These are phyloP conservation scores for Marsdenia floribunda DNA, from an alignment of 257 asterid species.

Conservation along the genomic window DNA sequence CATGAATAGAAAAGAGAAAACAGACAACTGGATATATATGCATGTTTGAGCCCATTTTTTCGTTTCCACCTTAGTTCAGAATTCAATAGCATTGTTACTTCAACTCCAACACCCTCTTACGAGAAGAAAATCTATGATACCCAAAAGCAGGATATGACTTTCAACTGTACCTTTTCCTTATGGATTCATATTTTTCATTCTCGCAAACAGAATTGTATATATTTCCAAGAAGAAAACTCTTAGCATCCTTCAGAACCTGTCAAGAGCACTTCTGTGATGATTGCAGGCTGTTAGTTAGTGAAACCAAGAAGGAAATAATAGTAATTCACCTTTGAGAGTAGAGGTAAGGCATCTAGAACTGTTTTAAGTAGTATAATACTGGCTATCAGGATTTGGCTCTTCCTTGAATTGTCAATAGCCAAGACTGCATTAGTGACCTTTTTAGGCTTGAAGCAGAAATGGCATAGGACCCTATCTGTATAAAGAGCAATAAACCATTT, in stretches of 20 bases:
- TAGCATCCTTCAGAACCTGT: conserved; percentile 95
- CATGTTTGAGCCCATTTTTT: neutral
- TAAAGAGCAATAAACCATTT: conserved; percentile 19
- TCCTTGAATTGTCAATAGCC: conserved; percentile 63
- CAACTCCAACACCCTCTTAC: neutral
- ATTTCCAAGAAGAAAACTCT: conserved; percentile 74
- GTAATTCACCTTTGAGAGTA: conserved; percentile 71
- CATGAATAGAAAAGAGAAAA: neutral
- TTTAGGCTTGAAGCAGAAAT: conserved; percentile 96
- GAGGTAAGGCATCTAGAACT: conserved; percentile 86
- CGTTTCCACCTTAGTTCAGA: neutral
- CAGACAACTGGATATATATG: neutral
- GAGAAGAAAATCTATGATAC: conserved; percentile 6
- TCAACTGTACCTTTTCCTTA: conserved; percentile 63
- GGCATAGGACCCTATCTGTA: conserved; percentile 97
- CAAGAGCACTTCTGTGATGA: conserved; percentile 9
- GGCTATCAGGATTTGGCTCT: conserved; percentile 82
- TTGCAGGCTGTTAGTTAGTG: conserved; percentile 8
- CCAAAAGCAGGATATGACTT: conserved; percentile 16
- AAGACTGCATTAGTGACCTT: conserved; percentile 67
- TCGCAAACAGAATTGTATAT: conserved; percentile 79
- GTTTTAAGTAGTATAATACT: conserved; percentile 91
- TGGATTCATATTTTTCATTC: conserved; percentile 70
- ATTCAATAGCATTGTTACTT: neutral
- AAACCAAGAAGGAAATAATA: neutral